Evolutionary conservation across 257 asterid genomes (phyloP), one percentile per base, ranked within the genome.

Genomic region (Verbena officinalis): DNA sequence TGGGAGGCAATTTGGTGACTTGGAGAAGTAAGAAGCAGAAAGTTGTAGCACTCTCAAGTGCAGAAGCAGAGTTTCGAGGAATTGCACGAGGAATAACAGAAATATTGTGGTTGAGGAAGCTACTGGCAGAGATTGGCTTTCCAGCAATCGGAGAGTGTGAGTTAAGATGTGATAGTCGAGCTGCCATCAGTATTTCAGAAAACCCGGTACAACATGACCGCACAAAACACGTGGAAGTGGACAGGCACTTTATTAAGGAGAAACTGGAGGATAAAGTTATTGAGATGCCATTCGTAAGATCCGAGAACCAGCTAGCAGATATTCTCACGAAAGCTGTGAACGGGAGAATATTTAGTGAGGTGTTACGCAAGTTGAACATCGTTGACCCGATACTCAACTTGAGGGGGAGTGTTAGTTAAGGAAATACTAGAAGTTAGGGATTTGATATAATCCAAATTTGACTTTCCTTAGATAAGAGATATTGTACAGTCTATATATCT

Each of bases 21-120:
- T 58, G 64, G 64, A 36, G 15, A 11, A 58, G 64, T 9, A 58
- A 58, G 16, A 39, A 58, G 6, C 33, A 58, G 11, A 58, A 58
- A 15, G n/a, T 39, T 1, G 51, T 38, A 9, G 33, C 50, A 0
- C 11, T 16, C 7, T 58, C 33, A 1, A 58, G 44, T 9, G 12
- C 12, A 38, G 44, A 38, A 38, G 14, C 44, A 2, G 44, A 38
- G 44, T 38, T 38, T 9, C 6, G 44, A 38, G 12, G 44, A 0
- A 38, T 38, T 2, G 13, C 44, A 38, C 6, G 9, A 7, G 44
- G 44, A 2, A 0, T 38, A 7, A 2, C 13, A 2, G 44, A 38
- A 38, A 9, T 38, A 7, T 2, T 38, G 6, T 38, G 10, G 44
- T 12, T 38, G 1, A 38, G 13, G 13, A 12, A 38, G 13, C 9